Evolutionary conservation across 805 yeast genomes (phyloP).

Genomic region (Yarrowia sp.): DNA sequence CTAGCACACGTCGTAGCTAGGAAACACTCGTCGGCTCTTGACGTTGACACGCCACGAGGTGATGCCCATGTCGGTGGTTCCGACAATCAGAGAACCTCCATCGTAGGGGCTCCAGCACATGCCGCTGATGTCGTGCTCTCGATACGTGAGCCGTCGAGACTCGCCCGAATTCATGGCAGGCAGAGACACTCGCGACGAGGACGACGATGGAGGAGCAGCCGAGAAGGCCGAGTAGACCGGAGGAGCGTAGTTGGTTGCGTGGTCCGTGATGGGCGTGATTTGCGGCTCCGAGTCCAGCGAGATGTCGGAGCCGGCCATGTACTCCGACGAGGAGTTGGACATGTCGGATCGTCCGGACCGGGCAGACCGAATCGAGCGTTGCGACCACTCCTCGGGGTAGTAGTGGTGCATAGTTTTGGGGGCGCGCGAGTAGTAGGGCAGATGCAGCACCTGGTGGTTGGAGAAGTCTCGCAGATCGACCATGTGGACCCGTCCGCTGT

Average conservation of each 20-base stretch:
- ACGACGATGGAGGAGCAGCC: neutral
- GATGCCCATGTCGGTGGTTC: constrained; percentile 66
- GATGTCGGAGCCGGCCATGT: constrained; percentile 22
- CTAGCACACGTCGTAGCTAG: constrained; percentile 33
- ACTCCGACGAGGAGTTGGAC: constrained; percentile 20
- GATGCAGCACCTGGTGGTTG: constrained; percentile 67
- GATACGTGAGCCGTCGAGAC: neutral
- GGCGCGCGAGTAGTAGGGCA: constrained; percentile 33
- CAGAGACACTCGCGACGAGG: constrained; percentile 12
- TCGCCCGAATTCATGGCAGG: constrained; percentile 9
- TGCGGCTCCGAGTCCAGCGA: constrained; percentile 25
- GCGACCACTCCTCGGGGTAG: constrained; percentile 16
- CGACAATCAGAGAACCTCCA: constrained; percentile 57
- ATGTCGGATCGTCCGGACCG: constrained; percentile 40
- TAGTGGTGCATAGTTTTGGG: constrained; percentile 22
- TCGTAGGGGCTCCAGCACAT: constrained; percentile 54
- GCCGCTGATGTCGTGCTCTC: constrained; percentile 57
- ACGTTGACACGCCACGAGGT: constrained; percentile 64
- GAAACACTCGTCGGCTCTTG: constrained; percentile 34
- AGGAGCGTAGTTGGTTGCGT: constrained; percentile 9
- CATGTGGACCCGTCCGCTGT: constrained; percentile 81
- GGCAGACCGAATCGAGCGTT: constrained; percentile 10
- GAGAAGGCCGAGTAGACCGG: constrained; percentile 6
- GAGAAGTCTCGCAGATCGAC: constrained; percentile 71
- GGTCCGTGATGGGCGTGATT: constrained; percentile 19